A percentile compares a stretch with the other conserved stretches of the same genome.
Evolutionary conservation across 1,284 basidiomycete species (phyloP).

Genomic region (Coniferiporia sulphurascens): DNA sequence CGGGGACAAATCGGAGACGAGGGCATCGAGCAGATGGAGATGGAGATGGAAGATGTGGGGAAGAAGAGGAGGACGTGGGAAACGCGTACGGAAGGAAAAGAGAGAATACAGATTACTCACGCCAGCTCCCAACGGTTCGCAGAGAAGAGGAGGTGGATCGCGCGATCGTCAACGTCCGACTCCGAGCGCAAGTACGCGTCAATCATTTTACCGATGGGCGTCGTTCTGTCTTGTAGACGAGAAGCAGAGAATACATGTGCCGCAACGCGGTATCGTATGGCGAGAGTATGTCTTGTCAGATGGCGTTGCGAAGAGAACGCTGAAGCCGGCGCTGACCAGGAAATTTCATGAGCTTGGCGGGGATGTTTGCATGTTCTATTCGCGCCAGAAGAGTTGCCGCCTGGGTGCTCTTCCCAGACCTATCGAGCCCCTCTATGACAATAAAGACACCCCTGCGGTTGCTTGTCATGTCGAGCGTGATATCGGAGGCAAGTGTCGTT

Average conservation of each 20-base stretch:
- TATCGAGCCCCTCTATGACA: constrained; percentile 91
- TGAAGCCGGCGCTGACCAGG: constrained; percentile 57
- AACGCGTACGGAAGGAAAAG: background rate
- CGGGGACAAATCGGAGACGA: background rate
- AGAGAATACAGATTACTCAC: constrained; percentile 33
- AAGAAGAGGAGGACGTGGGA: constrained; percentile 28
- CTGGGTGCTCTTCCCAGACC: constrained; percentile 90
- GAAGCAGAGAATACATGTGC: background rate
- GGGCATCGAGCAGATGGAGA: background rate
- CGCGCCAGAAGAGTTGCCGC: constrained; percentile 54
- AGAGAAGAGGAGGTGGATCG: constrained; percentile 92
- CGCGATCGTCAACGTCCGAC: constrained; percentile 85
- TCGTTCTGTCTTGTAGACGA: constrained; percentile 72
- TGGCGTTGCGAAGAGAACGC: background rate
- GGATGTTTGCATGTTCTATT: constrained; percentile 37
- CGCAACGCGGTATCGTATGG: background rate
- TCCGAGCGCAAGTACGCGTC: constrained; percentile 85
- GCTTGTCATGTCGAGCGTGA: constrained; percentile 21
- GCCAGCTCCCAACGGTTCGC: constrained; percentile 96
- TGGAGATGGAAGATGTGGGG: constrained; percentile 1
- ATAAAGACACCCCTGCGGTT: constrained; percentile 72
- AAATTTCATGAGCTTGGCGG: constrained; percentile 69
- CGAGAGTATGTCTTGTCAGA: background rate
- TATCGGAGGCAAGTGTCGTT: background rate
- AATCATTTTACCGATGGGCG: constrained; percentile 90